phyloP scores from a whole-genome alignment of 305 asterid species.

The Fraxinus paxiana region DNA sequence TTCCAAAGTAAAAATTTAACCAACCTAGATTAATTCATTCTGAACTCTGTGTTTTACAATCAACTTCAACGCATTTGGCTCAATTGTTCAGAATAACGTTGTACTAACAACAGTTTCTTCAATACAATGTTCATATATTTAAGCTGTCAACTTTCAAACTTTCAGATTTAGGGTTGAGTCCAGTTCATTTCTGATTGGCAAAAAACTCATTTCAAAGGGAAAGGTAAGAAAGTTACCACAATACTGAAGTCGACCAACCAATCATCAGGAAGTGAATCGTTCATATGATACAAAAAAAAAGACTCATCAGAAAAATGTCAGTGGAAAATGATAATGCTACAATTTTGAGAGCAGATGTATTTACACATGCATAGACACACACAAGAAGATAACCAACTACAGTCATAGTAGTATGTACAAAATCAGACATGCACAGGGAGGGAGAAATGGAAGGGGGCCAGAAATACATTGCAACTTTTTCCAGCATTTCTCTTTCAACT shows the following conservation, averaged over 20 bases:
- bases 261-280: constrained; percentile 16
- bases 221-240: constrained; percentile 37
- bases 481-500: constrained; percentile 52
- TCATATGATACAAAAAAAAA: constrained; percentile 26
- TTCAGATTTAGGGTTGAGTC: neutral
- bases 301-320: constrained; percentile 4
- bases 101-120: neutral
- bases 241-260: constrained; percentile 35
- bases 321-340: neutral
- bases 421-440: neutral
- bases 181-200: neutral
- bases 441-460: neutral
- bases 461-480: constrained; percentile 47
- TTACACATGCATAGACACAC: neutral
- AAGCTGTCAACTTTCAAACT: neutral
- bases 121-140: neutral
- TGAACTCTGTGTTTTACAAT: no score
- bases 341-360: neutral
- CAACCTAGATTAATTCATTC: no score
- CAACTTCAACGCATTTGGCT: no score
- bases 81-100: no score
- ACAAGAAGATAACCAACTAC: neutral
- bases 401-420: neutral
- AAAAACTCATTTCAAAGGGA: neutral
- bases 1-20: no score